Conservation (phyloP, 2,329 filamentous ascomycete genomes). For the Aspergillus pseudoviridinutans region DNA sequence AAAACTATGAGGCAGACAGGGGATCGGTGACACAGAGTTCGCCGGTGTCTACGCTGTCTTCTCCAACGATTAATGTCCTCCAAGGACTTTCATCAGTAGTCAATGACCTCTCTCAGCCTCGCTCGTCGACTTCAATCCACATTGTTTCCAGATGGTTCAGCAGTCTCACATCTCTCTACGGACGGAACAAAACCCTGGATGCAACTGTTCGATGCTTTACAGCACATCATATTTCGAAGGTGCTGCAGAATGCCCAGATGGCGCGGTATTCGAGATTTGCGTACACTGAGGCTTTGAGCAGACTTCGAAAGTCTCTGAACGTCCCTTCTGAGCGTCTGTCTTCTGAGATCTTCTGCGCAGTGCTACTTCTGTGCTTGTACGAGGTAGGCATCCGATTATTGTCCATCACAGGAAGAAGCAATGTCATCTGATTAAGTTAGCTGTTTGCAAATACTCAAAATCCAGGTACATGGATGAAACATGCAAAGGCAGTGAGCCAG, state of each 20-base stretch:
- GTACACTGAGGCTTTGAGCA: conserved; percentile 22
- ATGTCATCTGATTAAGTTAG: conserved; percentile 10
- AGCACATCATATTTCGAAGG: conserved; percentile 23
- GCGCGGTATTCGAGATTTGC: conserved; percentile 20
- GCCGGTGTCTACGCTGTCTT: conserved; percentile 1
- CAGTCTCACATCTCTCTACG: conserved; percentile 23
- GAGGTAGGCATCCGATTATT: conserved; percentile 17
- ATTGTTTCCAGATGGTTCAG: conserved; percentile 20
- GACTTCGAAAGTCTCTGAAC: conserved; percentile 19
- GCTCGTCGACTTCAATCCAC: conserved; percentile 13
- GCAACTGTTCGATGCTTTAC: conserved; percentile 23
- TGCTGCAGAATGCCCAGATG: conserved; percentile 16
- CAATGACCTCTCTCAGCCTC: conserved; percentile 20
- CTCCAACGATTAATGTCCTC: conserved; percentile 16
- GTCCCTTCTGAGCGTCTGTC: conserved; percentile 18
- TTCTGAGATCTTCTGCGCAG: conserved; percentile 25
- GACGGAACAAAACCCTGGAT: conserved; percentile 21
- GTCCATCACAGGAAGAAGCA: not conserved
- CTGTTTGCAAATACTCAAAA: conserved; percentile 24
- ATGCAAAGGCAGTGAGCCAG: conserved; percentile 25
- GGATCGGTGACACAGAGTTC: conserved; percentile 3
- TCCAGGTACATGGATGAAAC: conserved; percentile 28
- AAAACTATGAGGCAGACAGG: not conserved
- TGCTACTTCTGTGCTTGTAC: conserved; percentile 27
- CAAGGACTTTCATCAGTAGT: conserved; percentile 20